These are phyloP conservation scores for Alternaria postmessia DNA, from an alignment of 2,329 filamentous ascomycete genomes.

Conservation along the genomic window DNA sequence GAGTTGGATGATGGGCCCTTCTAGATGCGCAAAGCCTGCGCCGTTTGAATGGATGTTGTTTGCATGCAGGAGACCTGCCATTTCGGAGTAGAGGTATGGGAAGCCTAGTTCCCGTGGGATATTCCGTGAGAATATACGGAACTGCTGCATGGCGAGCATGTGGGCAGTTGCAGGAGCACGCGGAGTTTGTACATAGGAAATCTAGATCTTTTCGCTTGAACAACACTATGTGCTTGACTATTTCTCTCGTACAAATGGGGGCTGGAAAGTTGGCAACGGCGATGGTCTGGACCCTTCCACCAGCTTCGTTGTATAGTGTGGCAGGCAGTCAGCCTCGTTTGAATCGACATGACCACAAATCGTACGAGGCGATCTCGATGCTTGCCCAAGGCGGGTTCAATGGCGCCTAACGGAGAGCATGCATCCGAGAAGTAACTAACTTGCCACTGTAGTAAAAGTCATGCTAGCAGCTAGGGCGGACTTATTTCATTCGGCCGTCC, in stretches of 20 bases:
- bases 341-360: not conserved
- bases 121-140: not conserved
- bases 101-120: constrained; percentile 1
- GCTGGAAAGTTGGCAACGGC: not conserved
- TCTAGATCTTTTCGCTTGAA: constrained; percentile 2
- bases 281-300: not conserved
- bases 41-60: constrained; percentile 1
- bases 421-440: not conserved
- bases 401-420: not conserved
- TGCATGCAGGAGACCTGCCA: not conserved
- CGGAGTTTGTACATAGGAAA: constrained; percentile 14
- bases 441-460: not conserved
- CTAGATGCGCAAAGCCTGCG: constrained; percentile 1
- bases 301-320: not conserved
- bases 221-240: not conserved
- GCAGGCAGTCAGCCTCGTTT: not conserved
- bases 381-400: not conserved
- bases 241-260: not conserved
- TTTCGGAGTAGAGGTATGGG: not conserved
- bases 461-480: not conserved
- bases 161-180: not conserved
- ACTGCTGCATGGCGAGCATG: not conserved
- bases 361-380: not conserved
- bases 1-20: constrained; percentile 5
- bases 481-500: not conserved